These are phyloP conservation scores for Penicillium manginii DNA, from an alignment of 495 filamentous ascomycete species.

Conservation along the genomic window DNA sequence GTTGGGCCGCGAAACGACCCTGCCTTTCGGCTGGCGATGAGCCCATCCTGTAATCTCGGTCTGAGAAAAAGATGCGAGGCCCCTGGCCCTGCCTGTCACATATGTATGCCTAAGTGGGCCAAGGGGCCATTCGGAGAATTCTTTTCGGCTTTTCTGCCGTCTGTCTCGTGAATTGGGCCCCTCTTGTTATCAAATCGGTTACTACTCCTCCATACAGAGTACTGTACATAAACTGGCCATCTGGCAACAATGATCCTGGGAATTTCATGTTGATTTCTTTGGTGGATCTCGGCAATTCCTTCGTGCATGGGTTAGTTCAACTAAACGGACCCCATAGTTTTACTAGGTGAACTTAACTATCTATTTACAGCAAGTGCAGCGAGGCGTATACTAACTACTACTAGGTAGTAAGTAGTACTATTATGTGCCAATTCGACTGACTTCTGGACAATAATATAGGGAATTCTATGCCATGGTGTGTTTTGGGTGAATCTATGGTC, in stretches of 20 bases:
- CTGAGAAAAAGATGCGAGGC: slow-evolving; percentile 1
- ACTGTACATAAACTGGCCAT: neutral
- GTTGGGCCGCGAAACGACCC: neutral
- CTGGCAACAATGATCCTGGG: neutral
- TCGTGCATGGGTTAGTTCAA: no score
- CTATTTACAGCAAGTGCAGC: no score
- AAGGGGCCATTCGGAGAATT: slow-evolving; percentile 5
- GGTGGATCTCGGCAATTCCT: slow-evolving; percentile 1
- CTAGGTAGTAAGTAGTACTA: no score
- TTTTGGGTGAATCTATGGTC: no score
- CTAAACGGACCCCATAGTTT: no score
- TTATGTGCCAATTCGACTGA: no score
- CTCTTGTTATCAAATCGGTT: neutral
- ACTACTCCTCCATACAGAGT: no score
- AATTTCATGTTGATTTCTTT: slow-evolving; percentile 1
- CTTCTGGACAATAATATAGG: no score
- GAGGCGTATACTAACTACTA: no score
- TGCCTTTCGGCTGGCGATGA: neutral
- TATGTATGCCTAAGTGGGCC: neutral
- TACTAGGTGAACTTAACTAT: no score
- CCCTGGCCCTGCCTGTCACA: neutral
- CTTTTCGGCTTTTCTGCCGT: slow-evolving; percentile 1
- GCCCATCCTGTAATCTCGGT: slow-evolving; percentile 19
- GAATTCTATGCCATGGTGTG: no score
- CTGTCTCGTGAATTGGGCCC: neutral